Evolutionary conservation across 2,329 filamentous ascomycete species (phyloP).

Genomic region (Aschersonia sp.): DNA sequence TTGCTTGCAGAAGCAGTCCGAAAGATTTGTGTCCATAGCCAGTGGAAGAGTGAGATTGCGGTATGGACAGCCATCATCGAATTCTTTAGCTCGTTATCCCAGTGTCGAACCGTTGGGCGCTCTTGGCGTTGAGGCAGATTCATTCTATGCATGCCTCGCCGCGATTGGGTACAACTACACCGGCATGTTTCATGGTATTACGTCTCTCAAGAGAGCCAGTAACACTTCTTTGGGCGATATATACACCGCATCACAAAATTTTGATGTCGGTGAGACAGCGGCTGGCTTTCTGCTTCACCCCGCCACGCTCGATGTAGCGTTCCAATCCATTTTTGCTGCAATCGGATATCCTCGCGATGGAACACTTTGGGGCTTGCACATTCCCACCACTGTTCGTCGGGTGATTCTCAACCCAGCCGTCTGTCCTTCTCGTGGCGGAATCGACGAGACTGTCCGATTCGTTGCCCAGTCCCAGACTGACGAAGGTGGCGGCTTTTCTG

Average conservation of each 20-base stretch:
- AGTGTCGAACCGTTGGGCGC: background rate
- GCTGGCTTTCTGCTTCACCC: conserved; percentile 16
- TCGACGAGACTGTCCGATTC: background rate
- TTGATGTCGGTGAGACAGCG: background rate
- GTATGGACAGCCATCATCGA: background rate
- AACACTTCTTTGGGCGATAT: background rate
- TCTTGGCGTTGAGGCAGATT: background rate
- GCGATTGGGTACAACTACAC: background rate
- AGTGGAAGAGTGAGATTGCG: background rate
- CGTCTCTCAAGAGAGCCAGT: background rate
- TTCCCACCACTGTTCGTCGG: conserved; percentile 14
- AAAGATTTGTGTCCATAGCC: background rate
- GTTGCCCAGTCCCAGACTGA: background rate
- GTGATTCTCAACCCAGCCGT: conserved; percentile 5
- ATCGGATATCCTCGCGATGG: conserved; percentile 18
- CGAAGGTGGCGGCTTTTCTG: conserved; percentile 16
- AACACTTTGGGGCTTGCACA: conserved; percentile 15
- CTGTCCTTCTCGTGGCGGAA: background rate
- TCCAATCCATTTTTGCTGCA: conserved; percentile 20
- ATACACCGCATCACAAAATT: background rate
- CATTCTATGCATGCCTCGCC: background rate
- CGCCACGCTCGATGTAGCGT: conserved; percentile 16
- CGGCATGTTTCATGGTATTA: background rate
- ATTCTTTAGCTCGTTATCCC: background rate
- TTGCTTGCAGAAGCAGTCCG: background rate